Conservation (phyloP, 768 basidiomycete species). For the Mycena belliarum region DNA sequence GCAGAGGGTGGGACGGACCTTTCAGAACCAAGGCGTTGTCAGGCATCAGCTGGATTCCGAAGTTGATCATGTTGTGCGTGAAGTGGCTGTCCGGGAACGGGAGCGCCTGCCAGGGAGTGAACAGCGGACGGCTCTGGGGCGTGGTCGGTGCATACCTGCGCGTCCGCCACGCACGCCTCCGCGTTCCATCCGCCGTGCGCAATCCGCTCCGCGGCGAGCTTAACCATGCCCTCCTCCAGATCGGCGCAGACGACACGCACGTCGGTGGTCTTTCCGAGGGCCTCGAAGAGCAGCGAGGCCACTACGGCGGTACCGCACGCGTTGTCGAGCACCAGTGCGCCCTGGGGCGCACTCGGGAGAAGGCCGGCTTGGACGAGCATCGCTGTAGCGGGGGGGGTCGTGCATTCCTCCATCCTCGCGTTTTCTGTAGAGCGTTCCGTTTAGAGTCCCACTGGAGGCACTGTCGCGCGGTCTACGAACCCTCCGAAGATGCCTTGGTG, state of each 20-base stretch:
- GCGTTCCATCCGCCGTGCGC: slow-evolving; percentile 4
- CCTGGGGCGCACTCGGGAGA: slow-evolving; percentile 2
- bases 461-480: too few species aligned
- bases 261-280: not conserved
- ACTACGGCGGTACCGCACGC: slow-evolving; percentile 6
- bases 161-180: slow-evolving; percentile 5
- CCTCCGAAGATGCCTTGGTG: too few species aligned
- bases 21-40: not conserved
- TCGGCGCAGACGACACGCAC: slow-evolving; percentile 1
- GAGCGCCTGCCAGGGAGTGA: not conserved
- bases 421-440: not conserved
- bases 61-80: slow-evolving; percentile 13
- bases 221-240: not conserved
- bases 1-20: not conserved
- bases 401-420: slow-evolving; percentile 11
- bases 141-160: not conserved
- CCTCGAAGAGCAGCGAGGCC: not conserved
- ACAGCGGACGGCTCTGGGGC: not conserved
- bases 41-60: slow-evolving; percentile 11
- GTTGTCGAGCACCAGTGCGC: slow-evolving; percentile 11
- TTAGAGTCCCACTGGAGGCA: too few species aligned
- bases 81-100: slow-evolving; percentile 8
- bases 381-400: not conserved
- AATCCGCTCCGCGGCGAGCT: not conserved
- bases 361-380: slow-evolving; percentile 7